phyloP scores from a whole-genome alignment of 345 rosid genomes.

The Eucalyptus erythrocorys region DNA sequence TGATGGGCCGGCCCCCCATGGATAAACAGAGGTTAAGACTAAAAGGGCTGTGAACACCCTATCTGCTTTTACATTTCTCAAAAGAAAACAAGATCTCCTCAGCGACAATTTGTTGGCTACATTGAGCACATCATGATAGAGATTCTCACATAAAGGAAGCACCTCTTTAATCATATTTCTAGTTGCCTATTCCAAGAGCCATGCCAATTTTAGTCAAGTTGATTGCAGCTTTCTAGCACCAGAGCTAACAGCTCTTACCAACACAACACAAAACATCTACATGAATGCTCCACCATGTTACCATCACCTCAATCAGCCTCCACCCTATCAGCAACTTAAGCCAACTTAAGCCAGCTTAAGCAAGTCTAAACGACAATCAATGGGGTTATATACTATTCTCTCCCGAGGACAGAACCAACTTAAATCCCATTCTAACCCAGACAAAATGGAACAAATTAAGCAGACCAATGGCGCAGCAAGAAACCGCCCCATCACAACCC shows the following conservation, averaged over 20 bases:
- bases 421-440: not conserved
- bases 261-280: not conserved
- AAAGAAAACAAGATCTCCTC: not conserved
- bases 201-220: not conserved
- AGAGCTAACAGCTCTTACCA: not conserved
- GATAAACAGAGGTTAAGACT: not conserved
- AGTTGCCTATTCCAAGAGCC: not conserved
- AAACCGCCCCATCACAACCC: not conserved
- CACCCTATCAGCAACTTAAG: not conserved
- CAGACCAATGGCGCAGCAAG: not conserved
- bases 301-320: not conserved
- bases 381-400: not conserved
- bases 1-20: not conserved
- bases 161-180: not conserved
- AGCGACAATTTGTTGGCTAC: not conserved
- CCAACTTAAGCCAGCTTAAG: not conserved
- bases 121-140: not conserved
- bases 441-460: not conserved
- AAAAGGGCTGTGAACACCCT: not conserved
- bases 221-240: not conserved
- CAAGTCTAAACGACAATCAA: not conserved
- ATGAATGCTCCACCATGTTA: not conserved
- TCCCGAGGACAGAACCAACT: not conserved
- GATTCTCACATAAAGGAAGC: not conserved
- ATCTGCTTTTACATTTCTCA: not conserved